phyloP scores from a whole-genome alignment of 495 filamentous ascomycete genomes.

The Daldinia bambusicola region DNA sequence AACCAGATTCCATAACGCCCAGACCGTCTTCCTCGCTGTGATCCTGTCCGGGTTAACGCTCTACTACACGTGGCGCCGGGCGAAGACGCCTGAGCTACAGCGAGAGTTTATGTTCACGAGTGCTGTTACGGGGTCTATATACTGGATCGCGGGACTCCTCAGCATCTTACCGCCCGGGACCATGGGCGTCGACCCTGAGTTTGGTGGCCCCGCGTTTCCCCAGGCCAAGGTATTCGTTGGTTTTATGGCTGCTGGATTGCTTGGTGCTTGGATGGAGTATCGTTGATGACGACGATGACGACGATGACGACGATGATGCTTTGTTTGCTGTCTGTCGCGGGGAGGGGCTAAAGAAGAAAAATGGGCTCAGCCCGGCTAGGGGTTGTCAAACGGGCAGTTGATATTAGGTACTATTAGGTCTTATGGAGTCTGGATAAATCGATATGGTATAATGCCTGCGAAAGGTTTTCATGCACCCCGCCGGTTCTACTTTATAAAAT shows the following conservation, averaged over 20 bases:
- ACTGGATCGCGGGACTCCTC: conserved; percentile 62
- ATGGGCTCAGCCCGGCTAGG: background rate
- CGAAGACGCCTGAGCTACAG: conserved; percentile 37
- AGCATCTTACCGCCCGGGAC: conserved; percentile 62
- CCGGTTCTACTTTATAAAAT: background rate
- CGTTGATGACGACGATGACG: background rate
- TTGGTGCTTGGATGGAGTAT: conserved; percentile 52
- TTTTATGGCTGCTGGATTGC: conserved; percentile 39
- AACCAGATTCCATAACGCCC: conserved; percentile 64
- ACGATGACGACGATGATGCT: too few relatives aligned
- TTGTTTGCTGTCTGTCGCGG: background rate
- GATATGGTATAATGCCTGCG: too few relatives aligned
- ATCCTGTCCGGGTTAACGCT: conserved; percentile 58
- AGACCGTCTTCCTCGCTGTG: conserved; percentile 63
- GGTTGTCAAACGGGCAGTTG: background rate
- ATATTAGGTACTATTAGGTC: too few relatives aligned
- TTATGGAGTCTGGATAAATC: background rate
- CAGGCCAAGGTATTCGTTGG: conserved; percentile 55
- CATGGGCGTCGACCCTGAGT: conserved; percentile 64
- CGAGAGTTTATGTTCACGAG: conserved; percentile 52
- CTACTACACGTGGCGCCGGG: conserved; percentile 59
- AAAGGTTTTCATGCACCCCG: background rate
- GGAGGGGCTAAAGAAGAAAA: background rate
- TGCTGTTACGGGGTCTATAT: conserved; percentile 59
- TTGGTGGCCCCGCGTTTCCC: conserved; percentile 60